Evolutionary conservation across 2,329 filamentous ascomycete species (phyloP).

Genomic region (Tolypocladium ophioglossoides): DNA sequence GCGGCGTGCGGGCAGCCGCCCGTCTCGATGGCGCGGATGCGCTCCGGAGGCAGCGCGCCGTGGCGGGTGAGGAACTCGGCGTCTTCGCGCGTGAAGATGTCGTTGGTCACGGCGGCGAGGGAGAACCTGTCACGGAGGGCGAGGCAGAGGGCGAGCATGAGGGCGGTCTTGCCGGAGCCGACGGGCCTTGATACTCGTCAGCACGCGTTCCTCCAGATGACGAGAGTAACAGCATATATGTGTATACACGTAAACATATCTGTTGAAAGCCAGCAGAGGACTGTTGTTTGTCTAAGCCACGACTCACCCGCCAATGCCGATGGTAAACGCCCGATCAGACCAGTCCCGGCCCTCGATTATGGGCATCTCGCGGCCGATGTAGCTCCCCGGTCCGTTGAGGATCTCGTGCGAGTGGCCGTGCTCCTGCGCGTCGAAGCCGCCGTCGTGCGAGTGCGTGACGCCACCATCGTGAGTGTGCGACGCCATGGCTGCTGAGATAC

Average conservation of each 20-base stretch:
- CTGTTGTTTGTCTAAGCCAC: background rate
- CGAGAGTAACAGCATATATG: too few relatives aligned
- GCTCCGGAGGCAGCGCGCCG: conserved; percentile 67
- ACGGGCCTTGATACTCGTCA: conserved; percentile 54
- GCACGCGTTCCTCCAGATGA: background rate
- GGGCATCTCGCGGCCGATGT: conserved; percentile 82
- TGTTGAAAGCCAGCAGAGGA: background rate
- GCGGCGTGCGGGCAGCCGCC: conserved; percentile 95
- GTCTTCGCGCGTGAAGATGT: conserved; percentile 98
- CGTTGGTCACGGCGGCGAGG: conserved; percentile 93
- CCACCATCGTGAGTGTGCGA: conserved; percentile 25
- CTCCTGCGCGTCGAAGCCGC: conserved; percentile 47
- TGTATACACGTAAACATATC: too few relatives aligned
- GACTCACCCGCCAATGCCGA: conserved; percentile 91
- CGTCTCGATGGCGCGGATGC: conserved; percentile 94
- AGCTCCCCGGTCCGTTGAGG: conserved; percentile 86
- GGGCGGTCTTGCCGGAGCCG: conserved; percentile 90
- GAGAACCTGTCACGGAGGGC: conserved; percentile 71
- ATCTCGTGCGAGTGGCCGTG: conserved; percentile 97
- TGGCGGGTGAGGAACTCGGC: conserved; percentile 91
- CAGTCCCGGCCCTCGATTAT: conserved; percentile 82
- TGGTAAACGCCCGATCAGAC: conserved; percentile 81
- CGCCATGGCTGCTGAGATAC: background rate
- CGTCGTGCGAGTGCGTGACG: conserved; percentile 49
- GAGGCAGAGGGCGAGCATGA: conserved; percentile 89